Evolutionary conservation across 805 yeast genomes (phyloP), one percentile per base, ranked within the genome.

Genomic region (Pichia occidentalis): DNA sequence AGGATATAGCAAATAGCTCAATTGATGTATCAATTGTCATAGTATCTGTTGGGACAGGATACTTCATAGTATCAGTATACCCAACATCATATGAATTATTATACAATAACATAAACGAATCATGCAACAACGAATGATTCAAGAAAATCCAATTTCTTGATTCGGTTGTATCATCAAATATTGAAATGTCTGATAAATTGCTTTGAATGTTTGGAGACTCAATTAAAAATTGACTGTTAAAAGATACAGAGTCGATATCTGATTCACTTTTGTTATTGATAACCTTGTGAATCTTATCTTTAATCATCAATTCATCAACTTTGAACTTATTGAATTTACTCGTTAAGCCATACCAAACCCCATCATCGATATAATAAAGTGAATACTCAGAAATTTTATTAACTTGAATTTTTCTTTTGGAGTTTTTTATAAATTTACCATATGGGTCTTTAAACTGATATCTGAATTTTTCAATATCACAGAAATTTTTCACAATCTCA

Each of bases 21-120:
- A 90, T 77, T 0, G 96, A 80, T 2, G 72, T 54, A 59, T 90
- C 95, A n/a, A 86, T 71, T 3, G 84, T 60, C 35, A 75, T 63
- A 0, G 76, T 73, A 2, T 67, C 63, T 4, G 62, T 53, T n/a
- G 64, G 62, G 9, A 73, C 76, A 2, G 75, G 56, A 34, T 56
- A 56, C 18, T 39, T 45, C 34, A 49, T 51, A 7, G 54, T 44
- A 22, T 67, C 59, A 1, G 69, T 61, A 48, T 68, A 65, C 3
- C 62, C 63, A 33, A 44, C 31, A 12, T 38, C 29, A 20, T 50
- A 47, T 2, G 53, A 41, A 7, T 57, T 56, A 26, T 50, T 51
- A 36, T 37, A 50, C 49, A 65, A 34, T 49, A 49, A 36, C 54
- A 54, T 27, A 29, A 67, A 47, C n/a, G 67, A 61, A 44, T 73